Percentiles rank a stretch among this genome's conserved stretches.
Conservation (phyloP, 305 asterid genomes). For the Fraxinus latifolia region DNA sequence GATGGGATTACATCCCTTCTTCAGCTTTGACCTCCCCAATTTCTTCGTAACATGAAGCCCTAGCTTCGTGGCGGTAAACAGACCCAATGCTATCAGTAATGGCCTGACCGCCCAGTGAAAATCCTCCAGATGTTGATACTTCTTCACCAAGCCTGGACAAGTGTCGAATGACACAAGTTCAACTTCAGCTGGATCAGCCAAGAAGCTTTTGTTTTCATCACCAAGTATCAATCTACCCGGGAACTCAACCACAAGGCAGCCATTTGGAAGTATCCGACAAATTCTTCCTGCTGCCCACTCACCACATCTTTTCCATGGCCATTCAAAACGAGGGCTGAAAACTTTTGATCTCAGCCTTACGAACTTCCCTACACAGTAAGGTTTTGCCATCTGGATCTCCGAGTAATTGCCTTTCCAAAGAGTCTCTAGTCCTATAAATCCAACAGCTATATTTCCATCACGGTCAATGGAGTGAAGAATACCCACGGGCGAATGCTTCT, state of each 20-base stretch:
- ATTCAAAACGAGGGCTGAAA: slow-evolving; percentile 71
- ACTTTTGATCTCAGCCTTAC: slow-evolving; percentile 59
- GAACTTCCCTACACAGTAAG: slow-evolving; percentile 64
- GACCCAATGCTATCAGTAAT: slow-evolving; percentile 61
- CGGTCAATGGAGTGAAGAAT: slow-evolving; percentile 64
- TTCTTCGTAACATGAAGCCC: slow-evolving; percentile 62
- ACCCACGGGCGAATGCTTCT: slow-evolving; percentile 78
- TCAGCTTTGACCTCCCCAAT: slow-evolving; percentile 40
- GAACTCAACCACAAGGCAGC: slow-evolving; percentile 69
- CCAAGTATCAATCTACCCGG: slow-evolving; percentile 59
- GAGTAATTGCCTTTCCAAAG: slow-evolving; percentile 68
- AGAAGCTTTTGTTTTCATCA: slow-evolving; percentile 36
- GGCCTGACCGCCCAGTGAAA: slow-evolving; percentile 97
- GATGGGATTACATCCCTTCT: slow-evolving; percentile 27
- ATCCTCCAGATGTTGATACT: slow-evolving; percentile 86
- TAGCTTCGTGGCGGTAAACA: slow-evolving; percentile 71
- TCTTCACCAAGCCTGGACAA: slow-evolving; percentile 52
- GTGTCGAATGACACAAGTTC: slow-evolving; percentile 64
- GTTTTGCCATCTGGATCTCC: slow-evolving; percentile 82
- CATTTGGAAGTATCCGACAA: slow-evolving; percentile 66
- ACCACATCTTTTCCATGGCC: slow-evolving; percentile 66
- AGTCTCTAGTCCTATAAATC: slow-evolving; percentile 69
- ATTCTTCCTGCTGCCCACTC: slow-evolving; percentile 73
- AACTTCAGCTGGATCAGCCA: slow-evolving; percentile 83
- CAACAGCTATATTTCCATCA: slow-evolving; percentile 64